Percentiles rank a stretch among this genome's conserved stretches.
Conservation (phyloP, 1,284 basidiomycete species). For the Waitea zeae region DNA sequence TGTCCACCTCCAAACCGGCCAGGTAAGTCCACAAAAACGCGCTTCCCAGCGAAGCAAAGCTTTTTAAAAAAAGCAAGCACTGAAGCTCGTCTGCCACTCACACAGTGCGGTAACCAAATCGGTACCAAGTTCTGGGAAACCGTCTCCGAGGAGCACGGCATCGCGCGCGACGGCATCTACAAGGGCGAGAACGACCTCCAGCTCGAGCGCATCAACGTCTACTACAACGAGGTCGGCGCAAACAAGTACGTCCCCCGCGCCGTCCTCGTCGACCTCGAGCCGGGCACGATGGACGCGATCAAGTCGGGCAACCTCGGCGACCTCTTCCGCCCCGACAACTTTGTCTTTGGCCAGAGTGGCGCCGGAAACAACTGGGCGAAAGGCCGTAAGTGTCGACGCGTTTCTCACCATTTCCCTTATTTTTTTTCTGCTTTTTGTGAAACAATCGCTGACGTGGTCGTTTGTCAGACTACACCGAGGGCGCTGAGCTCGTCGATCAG, state of each 20-base stretch:
- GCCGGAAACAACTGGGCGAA: slow-evolving; percentile 97
- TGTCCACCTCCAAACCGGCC: slow-evolving; percentile 92
- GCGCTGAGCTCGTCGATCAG: slow-evolving; percentile 89
- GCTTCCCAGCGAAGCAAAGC: slow-evolving; percentile 2
- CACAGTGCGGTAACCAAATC: slow-evolving; percentile 93
- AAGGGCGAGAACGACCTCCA: slow-evolving; percentile 90
- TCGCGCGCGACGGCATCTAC: slow-evolving; percentile 85
- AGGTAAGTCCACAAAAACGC: slow-evolving; percentile 32
- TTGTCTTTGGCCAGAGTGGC: slow-evolving; percentile 79
- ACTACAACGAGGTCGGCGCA: slow-evolving; percentile 83
- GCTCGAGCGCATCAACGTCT: slow-evolving; percentile 93
- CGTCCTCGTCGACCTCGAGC: slow-evolving; percentile 88
- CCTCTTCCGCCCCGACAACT: slow-evolving; percentile 94
- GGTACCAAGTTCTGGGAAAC: slow-evolving; percentile 99
- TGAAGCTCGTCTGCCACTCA: slow-evolving; percentile 6
- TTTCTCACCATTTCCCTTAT: too few relatives aligned
- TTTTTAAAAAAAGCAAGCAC: background rate
- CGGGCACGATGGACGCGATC: slow-evolving; percentile 93
- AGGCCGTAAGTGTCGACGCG: slow-evolving; percentile 50
- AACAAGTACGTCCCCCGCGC: slow-evolving; percentile 97
- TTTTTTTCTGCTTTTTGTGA: slow-evolving; percentile 3
- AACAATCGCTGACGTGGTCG: slow-evolving; percentile 2
- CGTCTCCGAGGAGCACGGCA: slow-evolving; percentile 94
- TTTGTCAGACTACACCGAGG: slow-evolving; percentile 72
- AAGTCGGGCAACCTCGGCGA: slow-evolving; percentile 70